phyloP scores from a whole-genome alignment of 176 grass and related monocot species.

The Zizania latifolia region DNA sequence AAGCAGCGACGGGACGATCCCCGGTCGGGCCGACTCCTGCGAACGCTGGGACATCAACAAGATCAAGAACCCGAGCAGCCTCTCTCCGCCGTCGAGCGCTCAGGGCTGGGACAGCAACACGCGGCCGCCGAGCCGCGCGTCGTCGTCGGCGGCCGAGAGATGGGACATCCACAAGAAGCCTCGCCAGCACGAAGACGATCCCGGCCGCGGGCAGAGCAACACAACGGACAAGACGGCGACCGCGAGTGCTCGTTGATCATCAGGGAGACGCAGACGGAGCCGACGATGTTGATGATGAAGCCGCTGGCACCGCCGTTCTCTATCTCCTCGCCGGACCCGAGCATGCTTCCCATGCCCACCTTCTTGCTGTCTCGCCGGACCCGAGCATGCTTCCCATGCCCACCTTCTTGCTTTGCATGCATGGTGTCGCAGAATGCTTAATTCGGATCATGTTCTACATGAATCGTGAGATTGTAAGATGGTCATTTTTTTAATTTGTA shows the following conservation, averaged over 20 bases:
- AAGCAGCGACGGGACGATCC: neutral
- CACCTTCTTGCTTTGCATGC: neutral
- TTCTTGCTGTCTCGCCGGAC: neutral
- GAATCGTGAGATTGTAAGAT: too few relatives aligned
- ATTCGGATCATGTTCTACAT: too few relatives aligned
- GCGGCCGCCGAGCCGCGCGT: neutral
- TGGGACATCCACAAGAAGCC: neutral
- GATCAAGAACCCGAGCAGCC: neutral
- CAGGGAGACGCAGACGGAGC: neutral
- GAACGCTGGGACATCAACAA: neutral
- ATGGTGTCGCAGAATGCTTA: too few relatives aligned
- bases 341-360: constrained; percentile 3
- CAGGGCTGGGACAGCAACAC: neutral
- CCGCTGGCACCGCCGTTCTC: neutral
- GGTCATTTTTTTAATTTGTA: too few relatives aligned
- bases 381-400: neutral
- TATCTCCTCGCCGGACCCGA: neutral
- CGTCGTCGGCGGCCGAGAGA: neutral
- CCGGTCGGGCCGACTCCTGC: neutral
- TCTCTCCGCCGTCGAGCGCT: neutral
- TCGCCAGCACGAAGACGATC: neutral
- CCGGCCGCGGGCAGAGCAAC: too few relatives aligned
- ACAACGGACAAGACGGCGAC: too few relatives aligned
- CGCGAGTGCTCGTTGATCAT: neutral
- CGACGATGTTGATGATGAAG: neutral